A percentile compares a stretch with the other conserved stretches of the same genome.
These are phyloP conservation scores for Solanum chacoense DNA, from an alignment of 305 asterid genomes.

Conservation along the genomic window DNA sequence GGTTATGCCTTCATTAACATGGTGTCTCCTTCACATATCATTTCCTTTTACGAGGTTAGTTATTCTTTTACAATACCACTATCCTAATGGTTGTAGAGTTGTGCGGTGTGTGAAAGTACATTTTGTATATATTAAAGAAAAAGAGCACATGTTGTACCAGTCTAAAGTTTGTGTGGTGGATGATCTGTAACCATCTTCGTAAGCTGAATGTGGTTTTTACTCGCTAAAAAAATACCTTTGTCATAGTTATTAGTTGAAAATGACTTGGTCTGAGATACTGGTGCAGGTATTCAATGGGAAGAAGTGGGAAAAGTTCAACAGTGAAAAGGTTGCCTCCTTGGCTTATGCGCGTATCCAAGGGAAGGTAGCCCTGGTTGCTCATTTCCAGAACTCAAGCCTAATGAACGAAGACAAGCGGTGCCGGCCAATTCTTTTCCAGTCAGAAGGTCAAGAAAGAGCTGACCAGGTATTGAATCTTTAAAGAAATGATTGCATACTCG, in stretches of 20 bases:
- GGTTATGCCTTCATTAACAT: conserved; percentile 96
- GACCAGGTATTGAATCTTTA: conserved; percentile 33
- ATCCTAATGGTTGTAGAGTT: background rate
- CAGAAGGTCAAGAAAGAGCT: conserved; percentile 51
- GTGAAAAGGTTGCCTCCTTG: conserved; percentile 90
- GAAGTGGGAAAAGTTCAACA: conserved; percentile 96
- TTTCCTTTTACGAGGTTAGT: conserved; percentile 81
- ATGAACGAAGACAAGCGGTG: conserved; percentile 96
- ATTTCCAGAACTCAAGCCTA: conserved; percentile 93
- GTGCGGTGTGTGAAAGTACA: background rate
- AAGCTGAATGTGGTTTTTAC: background rate
- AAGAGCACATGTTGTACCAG: background rate
- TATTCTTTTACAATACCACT: background rate
- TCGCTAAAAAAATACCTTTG: background rate
- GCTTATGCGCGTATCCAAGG: conserved; percentile 99
- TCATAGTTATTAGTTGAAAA: background rate
- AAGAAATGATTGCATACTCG: background rate
- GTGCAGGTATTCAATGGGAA: conserved; percentile 81
- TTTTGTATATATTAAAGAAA: background rate
- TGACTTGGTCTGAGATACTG: background rate
- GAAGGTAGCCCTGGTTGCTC: conserved; percentile 64
- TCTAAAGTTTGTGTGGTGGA: background rate
- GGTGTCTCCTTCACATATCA: conserved; percentile 73
- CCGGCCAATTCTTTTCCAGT: conserved; percentile 74
- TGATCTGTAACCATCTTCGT: background rate